A percentile compares a stretch with the other conserved stretches of the same genome.
Conservation (phyloP, 192 early-diverging fungal species). For the Coemansia umbellata region DNA sequence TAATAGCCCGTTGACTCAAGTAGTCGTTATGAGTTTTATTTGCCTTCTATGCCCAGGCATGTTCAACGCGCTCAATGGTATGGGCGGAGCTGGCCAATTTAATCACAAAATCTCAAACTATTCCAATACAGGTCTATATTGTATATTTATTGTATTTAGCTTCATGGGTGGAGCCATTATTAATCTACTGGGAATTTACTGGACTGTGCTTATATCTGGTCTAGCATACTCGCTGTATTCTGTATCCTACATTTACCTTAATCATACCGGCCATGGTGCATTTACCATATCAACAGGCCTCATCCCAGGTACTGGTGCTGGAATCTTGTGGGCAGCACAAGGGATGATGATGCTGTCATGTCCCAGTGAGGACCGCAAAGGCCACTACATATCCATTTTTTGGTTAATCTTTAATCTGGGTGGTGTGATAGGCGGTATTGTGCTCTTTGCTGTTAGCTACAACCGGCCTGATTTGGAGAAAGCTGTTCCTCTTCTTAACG, state of each 20-base stretch:
- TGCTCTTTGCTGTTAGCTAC: conserved; percentile 61
- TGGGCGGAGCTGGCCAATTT: conserved; percentile 58
- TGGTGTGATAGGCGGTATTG: conserved; percentile 66
- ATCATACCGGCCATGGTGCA: conserved; percentile 47
- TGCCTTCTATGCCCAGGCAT: conserved; percentile 72
- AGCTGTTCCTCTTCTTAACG: conserved; percentile 45
- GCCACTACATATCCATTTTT: conserved; percentile 74
- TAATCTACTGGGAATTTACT: conserved; percentile 70
- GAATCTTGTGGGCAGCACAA: conserved; percentile 69
- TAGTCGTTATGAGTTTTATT: conserved; percentile 61
- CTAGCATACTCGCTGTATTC: conserved; percentile 66
- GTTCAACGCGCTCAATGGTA: conserved; percentile 60
- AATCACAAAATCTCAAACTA: conserved; percentile 55
- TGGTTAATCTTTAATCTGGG: conserved; percentile 80
- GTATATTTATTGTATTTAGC: conserved; percentile 66
- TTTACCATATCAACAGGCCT: conserved; percentile 69
- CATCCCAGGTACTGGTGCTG: conserved; percentile 73
- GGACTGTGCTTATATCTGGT: conserved; percentile 62
- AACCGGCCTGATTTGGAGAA: conserved; percentile 7
- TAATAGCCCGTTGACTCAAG: conserved; percentile 57
- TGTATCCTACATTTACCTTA: conserved; percentile 60
- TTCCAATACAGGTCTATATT: conserved; percentile 67
- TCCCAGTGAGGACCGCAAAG: conserved; percentile 69
- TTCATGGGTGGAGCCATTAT: conserved; percentile 67
- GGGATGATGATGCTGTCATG: conserved; percentile 77